Evolutionary conservation across 352 stramenopile species (phyloP), one percentile per base, ranked within the genome.

Genomic region (Pythium biforme): DNA sequence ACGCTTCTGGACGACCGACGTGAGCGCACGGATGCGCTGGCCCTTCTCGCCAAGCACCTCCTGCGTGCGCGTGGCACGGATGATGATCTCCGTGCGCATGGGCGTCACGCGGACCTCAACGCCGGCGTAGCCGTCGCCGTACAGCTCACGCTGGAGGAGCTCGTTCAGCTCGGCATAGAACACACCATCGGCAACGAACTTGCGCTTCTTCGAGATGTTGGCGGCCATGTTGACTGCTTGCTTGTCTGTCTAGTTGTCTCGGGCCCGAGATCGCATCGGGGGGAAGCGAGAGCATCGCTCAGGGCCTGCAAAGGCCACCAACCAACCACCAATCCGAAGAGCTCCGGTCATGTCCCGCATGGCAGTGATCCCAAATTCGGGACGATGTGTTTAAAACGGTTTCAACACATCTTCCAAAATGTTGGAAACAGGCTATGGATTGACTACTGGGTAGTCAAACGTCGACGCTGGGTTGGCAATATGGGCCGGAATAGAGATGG

Each of bases 91-190:
- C 43, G 97, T 99, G 76, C 97, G 95, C 75, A 99, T 97, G 46
- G 97, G 97, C n/a, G 97, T 99, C 63, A 98, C 96, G 60, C 97
- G 96, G 56, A 99, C 96, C 75, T 99, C 97, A 17, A 99, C 96
- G 66, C 97, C 97, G 52, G 96, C 93, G 87, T 99, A 99, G 66
- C 97, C 97, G 65, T 99, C 96, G 76, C 98, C 96, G 64, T 96
- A 97, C 48, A 99, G 89, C 80, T 99, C 97, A 34, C 96, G 84
- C 72, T 96, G 97, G 59, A 99, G 87, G 55, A 99, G 87, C 84
- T 99, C 97, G 85, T 99, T 99, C 23, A 99, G 86, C 81, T 99
- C 98, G 73, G 97, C 96, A 87, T 99, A 99, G 92, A 99, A 99
- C 49, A 99, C 96, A 88, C 98, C 98, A 79, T 99, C 97, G 49